Percentiles rank a stretch among this genome's conserved stretches.
Evolutionary conservation across 371 early-diverging fungal genomes (phyloP).

Genomic region (Entomophthora muscae): DNA sequence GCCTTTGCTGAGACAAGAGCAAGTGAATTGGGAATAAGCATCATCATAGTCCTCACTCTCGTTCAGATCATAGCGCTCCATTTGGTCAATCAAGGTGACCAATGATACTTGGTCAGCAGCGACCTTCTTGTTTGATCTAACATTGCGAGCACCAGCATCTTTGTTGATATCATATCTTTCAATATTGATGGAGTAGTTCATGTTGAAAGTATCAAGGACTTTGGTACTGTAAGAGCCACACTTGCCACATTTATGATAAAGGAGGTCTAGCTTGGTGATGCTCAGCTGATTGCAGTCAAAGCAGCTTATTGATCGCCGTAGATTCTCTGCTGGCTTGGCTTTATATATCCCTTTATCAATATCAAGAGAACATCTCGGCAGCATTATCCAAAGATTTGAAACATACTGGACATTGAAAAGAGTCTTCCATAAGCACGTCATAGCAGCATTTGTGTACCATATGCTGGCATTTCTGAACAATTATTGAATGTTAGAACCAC

Average conservation of each 20-base stretch:
- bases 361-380: slow-evolving; percentile 55
- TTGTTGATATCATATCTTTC: neutral
- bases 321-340: slow-evolving; percentile 89
- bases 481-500: neutral
- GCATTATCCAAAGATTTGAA: slow-evolving; percentile 78
- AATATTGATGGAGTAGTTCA: neutral
- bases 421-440: slow-evolving; percentile 59
- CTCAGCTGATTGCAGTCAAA: slow-evolving; percentile 86
- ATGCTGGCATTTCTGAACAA: slow-evolving; percentile 74
- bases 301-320: slow-evolving; percentile 61
- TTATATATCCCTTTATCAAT: slow-evolving; percentile 65
- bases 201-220: slow-evolving; percentile 35
- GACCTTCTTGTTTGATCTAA: neutral
- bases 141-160: neutral
- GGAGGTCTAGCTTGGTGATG: slow-evolving; percentile 68
- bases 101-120: neutral
- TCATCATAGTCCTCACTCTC: neutral
- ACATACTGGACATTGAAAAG: slow-evolving; percentile 94
- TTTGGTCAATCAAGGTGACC: neutral
- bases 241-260: slow-evolving; percentile 82
- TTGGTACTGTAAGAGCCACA: slow-evolving; percentile 90
- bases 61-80: neutral
- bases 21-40: neutral
- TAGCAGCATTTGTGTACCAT: slow-evolving; percentile 84
- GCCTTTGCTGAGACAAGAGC: neutral